These are phyloP conservation scores for Chrysoporthe puriensis DNA, from an alignment of 2,329 filamentous ascomycete genomes.

Conservation along the genomic window DNA sequence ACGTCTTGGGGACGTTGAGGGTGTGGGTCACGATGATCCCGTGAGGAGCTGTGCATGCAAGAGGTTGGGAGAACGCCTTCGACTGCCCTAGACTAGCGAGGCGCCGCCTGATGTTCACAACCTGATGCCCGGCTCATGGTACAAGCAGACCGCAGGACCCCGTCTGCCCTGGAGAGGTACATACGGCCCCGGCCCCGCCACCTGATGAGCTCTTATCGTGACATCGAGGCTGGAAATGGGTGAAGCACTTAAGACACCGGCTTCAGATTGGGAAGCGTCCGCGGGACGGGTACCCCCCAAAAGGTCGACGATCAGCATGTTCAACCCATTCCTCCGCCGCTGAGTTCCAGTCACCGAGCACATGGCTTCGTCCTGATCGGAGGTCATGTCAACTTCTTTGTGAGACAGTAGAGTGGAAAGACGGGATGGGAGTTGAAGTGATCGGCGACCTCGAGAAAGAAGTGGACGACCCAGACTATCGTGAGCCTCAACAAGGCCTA, in stretches of 20 bases:
- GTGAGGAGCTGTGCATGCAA: constrained; percentile 19
- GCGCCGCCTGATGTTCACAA: neutral
- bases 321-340: constrained; percentile 25
- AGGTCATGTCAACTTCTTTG: constrained; percentile 19
- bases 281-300: constrained; percentile 17
- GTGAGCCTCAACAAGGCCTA: constrained; percentile 9
- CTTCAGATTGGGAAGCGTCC: constrained; percentile 17
- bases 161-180: constrained; percentile 9
- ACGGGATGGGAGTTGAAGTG: constrained; percentile 9
- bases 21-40: constrained; percentile 22
- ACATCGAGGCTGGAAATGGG: neutral
- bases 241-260: constrained; percentile 4
- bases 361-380: constrained; percentile 20
- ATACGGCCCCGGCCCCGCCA: neutral
- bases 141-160: neutral
- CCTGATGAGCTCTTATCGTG: constrained; percentile 15
- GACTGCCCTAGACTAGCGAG: constrained; percentile 8
- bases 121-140: neutral
- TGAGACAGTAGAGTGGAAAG: constrained; percentile 8
- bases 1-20: constrained; percentile 11
- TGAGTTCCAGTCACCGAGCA: constrained; percentile 21
- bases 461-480: constrained; percentile 2
- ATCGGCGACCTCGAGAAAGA: constrained; percentile 23
- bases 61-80: constrained; percentile 5
- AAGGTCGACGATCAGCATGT: constrained; percentile 25